Percentiles rank a stretch among this genome's conserved stretches.
Conservation (phyloP, 192 early-diverging fungal species). For the Oehlia diaphana region DNA sequence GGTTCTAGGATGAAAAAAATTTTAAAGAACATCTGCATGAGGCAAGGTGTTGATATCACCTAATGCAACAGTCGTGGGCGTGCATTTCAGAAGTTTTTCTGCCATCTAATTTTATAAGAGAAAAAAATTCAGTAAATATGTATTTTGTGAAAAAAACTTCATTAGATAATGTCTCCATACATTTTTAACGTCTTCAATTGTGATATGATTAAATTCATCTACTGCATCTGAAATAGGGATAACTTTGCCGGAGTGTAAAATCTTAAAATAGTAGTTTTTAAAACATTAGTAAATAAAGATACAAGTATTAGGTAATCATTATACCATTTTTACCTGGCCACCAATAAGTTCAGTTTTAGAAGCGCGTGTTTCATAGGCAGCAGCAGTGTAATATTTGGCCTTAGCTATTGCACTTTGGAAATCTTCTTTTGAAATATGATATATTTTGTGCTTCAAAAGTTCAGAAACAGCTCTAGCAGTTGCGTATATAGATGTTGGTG, state of each 20-base stretch:
- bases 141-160: not conserved
- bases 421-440: constrained; percentile 49
- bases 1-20: not conserved
- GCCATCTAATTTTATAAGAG: constrained; percentile 50
- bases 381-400: constrained; percentile 57
- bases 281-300: constrained; percentile 23
- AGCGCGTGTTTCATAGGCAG: constrained; percentile 46
- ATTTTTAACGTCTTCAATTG: constrained; percentile 61
- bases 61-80: constrained; percentile 75
- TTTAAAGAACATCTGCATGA: constrained; percentile 69
- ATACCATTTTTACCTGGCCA: constrained; percentile 40
- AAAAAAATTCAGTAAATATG: constrained; percentile 1
- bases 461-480: constrained; percentile 63
- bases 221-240: constrained; percentile 40
- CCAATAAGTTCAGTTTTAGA: constrained; percentile 50
- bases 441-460: constrained; percentile 59
- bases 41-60: constrained; percentile 75
- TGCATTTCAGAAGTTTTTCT: constrained; percentile 62
- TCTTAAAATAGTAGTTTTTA: constrained; percentile 40
- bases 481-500: constrained; percentile 56
- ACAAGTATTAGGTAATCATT: constrained; percentile 29
- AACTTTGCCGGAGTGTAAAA: constrained; percentile 32
- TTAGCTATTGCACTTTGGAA: constrained; percentile 67
- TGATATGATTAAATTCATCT: constrained; percentile 53
- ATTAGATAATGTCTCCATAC: constrained; percentile 33